Percentiles rank a stretch among this genome's conserved stretches.
Conservation (phyloP, 305 asterid species). For the Striga hermonthica region DNA sequence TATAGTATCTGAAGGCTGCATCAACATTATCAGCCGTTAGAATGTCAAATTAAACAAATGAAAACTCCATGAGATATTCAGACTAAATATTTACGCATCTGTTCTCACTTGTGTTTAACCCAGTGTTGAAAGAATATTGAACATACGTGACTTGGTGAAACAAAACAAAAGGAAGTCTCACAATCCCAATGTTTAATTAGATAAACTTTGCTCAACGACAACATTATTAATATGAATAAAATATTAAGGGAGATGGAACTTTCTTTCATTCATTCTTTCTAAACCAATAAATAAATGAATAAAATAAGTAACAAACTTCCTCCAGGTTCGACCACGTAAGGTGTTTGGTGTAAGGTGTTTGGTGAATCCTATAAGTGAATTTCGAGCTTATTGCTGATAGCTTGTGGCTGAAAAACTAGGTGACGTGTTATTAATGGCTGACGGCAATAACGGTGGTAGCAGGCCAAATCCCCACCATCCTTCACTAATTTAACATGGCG, state of each 20-base stretch:
- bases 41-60: not conserved
- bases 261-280: no score
- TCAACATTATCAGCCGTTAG: constrained; percentile 21
- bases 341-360: no score
- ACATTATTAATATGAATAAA: not conserved
- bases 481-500: no score
- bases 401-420: no score
- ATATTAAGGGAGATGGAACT: not conserved
- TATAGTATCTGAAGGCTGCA: constrained; percentile 16
- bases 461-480: no score
- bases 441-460: no score
- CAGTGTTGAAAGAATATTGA: not conserved
- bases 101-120: not conserved
- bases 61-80: not conserved
- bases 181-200: not conserved
- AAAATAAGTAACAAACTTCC: no score
- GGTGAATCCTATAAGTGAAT: no score
- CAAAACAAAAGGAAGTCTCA: not conserved
- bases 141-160: not conserved
- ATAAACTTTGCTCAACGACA: not conserved
- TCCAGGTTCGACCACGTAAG: no score
- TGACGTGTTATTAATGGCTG: no score
- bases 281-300: not conserved
- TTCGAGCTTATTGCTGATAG: no score
- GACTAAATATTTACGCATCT: not conserved